Conservation (phyloP, 805 yeast species). For the Suhomyces tanzawaensis region DNA sequence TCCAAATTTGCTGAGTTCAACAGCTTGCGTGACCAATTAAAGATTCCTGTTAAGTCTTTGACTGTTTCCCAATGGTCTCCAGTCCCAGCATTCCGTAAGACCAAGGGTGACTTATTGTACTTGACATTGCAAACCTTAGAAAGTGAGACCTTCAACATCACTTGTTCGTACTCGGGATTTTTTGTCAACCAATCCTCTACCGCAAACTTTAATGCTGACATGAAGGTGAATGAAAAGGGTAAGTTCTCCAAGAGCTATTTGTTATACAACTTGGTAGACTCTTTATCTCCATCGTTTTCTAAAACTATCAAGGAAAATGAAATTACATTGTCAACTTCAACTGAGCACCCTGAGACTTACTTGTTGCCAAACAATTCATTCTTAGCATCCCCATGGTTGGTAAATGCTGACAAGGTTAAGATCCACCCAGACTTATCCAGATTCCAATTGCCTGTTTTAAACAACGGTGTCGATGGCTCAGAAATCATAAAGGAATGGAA, state of each 20-base stretch:
- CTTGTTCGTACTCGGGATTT: conserved; percentile 79
- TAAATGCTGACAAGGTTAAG: conserved; percentile 22
- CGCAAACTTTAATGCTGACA: conserved; percentile 66
- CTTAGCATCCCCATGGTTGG: conserved; percentile 78
- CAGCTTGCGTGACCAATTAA: conserved; percentile 24
- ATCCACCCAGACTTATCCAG: conserved; percentile 56
- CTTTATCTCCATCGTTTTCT: conserved; percentile 63
- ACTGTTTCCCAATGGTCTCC: conserved; percentile 83
- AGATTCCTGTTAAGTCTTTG: conserved; percentile 55
- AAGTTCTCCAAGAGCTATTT: conserved; percentile 42
- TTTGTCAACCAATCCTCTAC: conserved; percentile 69
- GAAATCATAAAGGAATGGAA: conserved; percentile 76
- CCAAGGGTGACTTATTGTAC: conserved; percentile 78
- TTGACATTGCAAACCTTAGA: conserved; percentile 75
- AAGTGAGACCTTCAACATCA: conserved; percentile 73
- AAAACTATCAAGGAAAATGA: conserved; percentile 53
- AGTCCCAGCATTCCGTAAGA: conserved; percentile 59
- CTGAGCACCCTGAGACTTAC: conserved; percentile 52
- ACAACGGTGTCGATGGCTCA: conserved; percentile 59
- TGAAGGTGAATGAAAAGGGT: conserved; percentile 40
- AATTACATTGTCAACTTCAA: conserved; percentile 35
- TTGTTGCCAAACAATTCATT: conserved; percentile 59
- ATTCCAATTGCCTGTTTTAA: conserved; percentile 53
- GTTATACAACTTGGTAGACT: conserved; percentile 57
- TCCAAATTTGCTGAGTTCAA: conserved; percentile 25